Evolutionary conservation across 208 protist species (phyloP).

Genomic region (Acanthamoeba healyi): DNA sequence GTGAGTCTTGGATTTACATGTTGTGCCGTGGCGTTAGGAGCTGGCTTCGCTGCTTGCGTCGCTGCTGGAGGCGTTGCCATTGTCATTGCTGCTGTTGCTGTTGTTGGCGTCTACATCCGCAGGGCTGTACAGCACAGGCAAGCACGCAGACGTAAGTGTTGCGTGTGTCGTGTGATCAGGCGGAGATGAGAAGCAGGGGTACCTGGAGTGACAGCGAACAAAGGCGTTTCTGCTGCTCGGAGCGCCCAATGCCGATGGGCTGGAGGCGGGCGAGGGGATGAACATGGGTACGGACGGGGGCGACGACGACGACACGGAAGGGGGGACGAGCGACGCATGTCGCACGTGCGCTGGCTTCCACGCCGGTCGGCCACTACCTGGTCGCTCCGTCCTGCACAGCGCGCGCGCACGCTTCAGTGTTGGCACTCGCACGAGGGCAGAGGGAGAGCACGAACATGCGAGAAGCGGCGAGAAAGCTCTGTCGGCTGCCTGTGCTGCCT

Average conservation of each 20-base stretch:
- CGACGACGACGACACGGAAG: not conserved
- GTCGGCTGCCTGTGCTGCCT: not conserved
- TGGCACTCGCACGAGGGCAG: not conserved
- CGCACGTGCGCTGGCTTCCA: conserved; percentile 19
- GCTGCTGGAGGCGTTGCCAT: too few species aligned
- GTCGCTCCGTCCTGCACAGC: not conserved
- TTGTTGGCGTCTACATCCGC: not conserved
- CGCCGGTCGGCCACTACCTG: not conserved
- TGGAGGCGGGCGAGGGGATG: not conserved
- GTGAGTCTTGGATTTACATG: not conserved
- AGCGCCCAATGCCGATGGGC: not conserved
- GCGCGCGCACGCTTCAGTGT: not conserved
- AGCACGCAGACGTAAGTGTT: too few species aligned
- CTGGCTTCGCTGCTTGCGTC: not conserved
- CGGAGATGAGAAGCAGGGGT: not conserved
- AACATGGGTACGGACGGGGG: not conserved
- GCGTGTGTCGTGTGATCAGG: not conserved
- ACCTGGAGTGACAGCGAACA: not conserved
- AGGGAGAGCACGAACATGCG: conserved; percentile 14
- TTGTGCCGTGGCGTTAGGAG: too few species aligned
- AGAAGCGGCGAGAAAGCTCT: conserved; percentile 49
- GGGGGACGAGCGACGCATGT: not conserved
- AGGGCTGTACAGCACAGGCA: not conserved
- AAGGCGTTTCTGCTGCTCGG: not conserved
- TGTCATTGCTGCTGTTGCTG: not conserved